Percentiles rank a stretch among this genome's conserved stretches.
Evolutionary conservation across 176 grass and related monocot species (phyloP).

Genomic region (Carex littledalei): DNA sequence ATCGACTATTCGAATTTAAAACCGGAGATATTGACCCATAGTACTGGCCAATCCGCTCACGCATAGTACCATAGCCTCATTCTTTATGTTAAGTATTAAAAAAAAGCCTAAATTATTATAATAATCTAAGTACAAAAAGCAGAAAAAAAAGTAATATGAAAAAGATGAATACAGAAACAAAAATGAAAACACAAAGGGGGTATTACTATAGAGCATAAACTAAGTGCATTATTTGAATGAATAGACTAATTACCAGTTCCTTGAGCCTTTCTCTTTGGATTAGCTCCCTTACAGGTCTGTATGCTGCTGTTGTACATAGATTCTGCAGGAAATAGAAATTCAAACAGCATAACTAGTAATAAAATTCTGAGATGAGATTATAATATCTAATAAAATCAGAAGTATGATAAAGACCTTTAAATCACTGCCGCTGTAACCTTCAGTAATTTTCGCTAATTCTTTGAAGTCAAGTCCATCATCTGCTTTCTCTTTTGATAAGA

Average conservation of each 20-base stretch:
- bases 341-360: background rate
- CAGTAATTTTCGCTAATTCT: slow-evolving; percentile 81
- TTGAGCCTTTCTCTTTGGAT: slow-evolving; percentile 85
- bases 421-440: slow-evolving; percentile 92
- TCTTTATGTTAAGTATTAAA: background rate
- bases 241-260: slow-evolving; percentile 56
- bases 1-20: too few species aligned
- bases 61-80: too few species aligned
- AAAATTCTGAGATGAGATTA: background rate
- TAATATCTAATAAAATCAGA: background rate
- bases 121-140: background rate
- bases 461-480: slow-evolving; percentile 56
- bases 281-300: slow-evolving; percentile 84
- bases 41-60: too few species aligned
- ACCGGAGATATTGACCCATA: too few species aligned
- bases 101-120: background rate
- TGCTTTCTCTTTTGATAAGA: slow-evolving; percentile 80
- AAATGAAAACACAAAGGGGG: background rate
- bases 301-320: slow-evolving; percentile 80
- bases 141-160: background rate
- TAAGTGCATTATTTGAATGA: background rate
- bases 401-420: slow-evolving; percentile 59
- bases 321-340: slow-evolving; percentile 43
- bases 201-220: background rate
- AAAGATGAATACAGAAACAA: background rate